phyloP scores from a whole-genome alignment of 495 filamentous ascomycete species.

The Penicillium diatomitis region DNA sequence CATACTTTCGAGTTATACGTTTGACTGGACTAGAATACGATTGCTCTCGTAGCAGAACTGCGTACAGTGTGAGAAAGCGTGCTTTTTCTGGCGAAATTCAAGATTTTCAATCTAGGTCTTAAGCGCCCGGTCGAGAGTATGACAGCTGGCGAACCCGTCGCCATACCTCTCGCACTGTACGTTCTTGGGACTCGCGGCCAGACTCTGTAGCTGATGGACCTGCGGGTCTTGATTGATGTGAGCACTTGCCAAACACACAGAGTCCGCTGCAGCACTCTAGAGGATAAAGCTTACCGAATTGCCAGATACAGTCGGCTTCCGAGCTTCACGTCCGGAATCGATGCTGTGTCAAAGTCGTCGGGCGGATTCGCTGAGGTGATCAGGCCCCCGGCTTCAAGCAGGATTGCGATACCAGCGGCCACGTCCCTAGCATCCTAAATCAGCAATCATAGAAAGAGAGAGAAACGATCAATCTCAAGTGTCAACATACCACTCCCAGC shows the following conservation, averaged over 20 bases:
- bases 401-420: constrained; percentile 46
- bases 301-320: constrained; percentile 58
- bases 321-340: constrained; percentile 47
- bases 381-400: constrained; percentile 52
- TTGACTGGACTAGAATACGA: no score
- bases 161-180: constrained; percentile 62
- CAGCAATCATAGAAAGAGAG: not conserved
- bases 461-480: not conserved
- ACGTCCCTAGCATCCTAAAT: constrained; percentile 34
- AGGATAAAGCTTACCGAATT: constrained; percentile 37
- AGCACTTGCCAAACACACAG: not conserved
- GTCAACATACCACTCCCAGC: constrained; percentile 44
- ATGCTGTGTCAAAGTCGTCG: constrained; percentile 38
- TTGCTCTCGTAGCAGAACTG: no score
- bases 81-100: no score
- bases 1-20: no score
- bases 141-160: constrained; percentile 49
- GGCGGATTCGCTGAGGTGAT: constrained; percentile 61
- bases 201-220: constrained; percentile 50
- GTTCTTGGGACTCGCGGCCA: constrained; percentile 52
- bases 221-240: constrained; percentile 39
- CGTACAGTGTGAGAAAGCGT: no score
- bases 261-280: no score
- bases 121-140: constrained; percentile 48
- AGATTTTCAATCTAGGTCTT: not conserved